Base-by-base conservation (phyloP, 768 basidiomycete species). In the Auricularia sp. region DNA sequence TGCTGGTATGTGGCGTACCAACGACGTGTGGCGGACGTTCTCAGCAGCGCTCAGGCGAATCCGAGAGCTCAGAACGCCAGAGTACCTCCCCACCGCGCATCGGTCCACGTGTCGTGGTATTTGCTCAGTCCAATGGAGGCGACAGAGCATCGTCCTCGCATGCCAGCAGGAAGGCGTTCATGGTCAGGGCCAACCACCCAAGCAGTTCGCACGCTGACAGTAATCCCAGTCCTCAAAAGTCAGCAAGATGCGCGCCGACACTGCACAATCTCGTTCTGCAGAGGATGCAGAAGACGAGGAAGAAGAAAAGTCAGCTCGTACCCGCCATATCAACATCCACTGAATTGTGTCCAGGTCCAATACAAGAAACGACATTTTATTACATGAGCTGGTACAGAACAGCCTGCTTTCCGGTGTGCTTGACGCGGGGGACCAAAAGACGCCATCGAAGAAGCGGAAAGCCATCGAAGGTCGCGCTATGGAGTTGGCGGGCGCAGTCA, bases 361-460 rank as follows among this genome's bases (percentile, higher is more conserved):
- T 72, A 75, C 78, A 10, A 85, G 88, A 67, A 93, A 93, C 62
- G 91, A 93, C 71, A 86, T 85, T 0, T 73, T 88, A 33, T 80
- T 93, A 14, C 90, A 92, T 72, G 86, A 84, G 62, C 77, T 93
- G 4, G 81, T 93, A 16, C 91, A 93, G 71, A 92, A 91, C 0
- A 81, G 87, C 67, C 76, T 93, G 3, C 77, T 93, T 5, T 88
- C 91, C 8, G 90, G 88, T 10, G 90, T 88, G 4, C 73, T 87
- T 80, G 64, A 85, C 70, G 75, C 81, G 2, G 84, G 87, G 3
- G 77, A 90, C 18, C 72, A 85, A 64, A 70, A 89, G 63, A 80
- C 82, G 18, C 81, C 86, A 34, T 88, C 87, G 3, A 81, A 90
- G 67, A 83, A 84, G 36, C 83, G 82, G 47, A 91, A 87, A 72